Evolutionary conservation across 2,329 filamentous ascomycete species (phyloP).

Genomic region (Clonostachys solani): DNA sequence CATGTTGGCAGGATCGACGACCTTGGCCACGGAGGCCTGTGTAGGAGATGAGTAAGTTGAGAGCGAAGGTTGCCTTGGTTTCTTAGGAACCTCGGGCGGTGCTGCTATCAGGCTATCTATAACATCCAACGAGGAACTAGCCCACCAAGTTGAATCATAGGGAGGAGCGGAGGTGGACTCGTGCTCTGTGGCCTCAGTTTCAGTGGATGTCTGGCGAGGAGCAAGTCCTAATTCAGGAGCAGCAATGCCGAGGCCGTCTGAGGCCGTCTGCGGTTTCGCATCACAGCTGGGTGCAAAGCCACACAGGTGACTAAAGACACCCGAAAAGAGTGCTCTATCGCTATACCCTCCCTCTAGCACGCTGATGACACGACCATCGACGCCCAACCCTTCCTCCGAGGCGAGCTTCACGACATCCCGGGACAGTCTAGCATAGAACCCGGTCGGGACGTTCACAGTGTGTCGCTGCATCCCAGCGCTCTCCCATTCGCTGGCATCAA

Average conservation of each 20-base stretch:
- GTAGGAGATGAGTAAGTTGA: slow-evolving; percentile 86
- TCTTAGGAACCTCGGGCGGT: slow-evolving; percentile 44
- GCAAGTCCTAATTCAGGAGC: not conserved
- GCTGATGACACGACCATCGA: slow-evolving; percentile 84
- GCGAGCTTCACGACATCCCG: slow-evolving; percentile 80
- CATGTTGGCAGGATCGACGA: slow-evolving; percentile 63
- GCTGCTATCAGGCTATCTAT: slow-evolving; percentile 58
- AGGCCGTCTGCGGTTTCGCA: slow-evolving; percentile 32
- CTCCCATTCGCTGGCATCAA: slow-evolving; percentile 96
- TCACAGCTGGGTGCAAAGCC: slow-evolving; percentile 60
- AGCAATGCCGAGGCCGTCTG: slow-evolving; percentile 6
- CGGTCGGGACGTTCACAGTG: slow-evolving; percentile 90
- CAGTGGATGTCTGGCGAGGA: slow-evolving; percentile 16
- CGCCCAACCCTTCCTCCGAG: slow-evolving; percentile 70
- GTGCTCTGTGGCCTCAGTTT: not conserved
- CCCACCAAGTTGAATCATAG: slow-evolving; percentile 73
- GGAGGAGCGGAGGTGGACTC: slow-evolving; percentile 24
- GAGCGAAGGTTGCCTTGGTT: slow-evolving; percentile 48
- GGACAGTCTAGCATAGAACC: slow-evolving; percentile 91
- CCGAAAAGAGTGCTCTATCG: slow-evolving; percentile 82
- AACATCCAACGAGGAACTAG: slow-evolving; percentile 57
- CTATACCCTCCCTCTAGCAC: slow-evolving; percentile 96
- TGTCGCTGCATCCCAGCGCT: slow-evolving; percentile 91
- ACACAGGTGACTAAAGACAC: slow-evolving; percentile 84
- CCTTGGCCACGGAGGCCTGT: slow-evolving; percentile 79